Base-by-base conservation (phyloP, 2,329 filamentous ascomycete genomes). In the Fusarium cicatricum region DNA sequence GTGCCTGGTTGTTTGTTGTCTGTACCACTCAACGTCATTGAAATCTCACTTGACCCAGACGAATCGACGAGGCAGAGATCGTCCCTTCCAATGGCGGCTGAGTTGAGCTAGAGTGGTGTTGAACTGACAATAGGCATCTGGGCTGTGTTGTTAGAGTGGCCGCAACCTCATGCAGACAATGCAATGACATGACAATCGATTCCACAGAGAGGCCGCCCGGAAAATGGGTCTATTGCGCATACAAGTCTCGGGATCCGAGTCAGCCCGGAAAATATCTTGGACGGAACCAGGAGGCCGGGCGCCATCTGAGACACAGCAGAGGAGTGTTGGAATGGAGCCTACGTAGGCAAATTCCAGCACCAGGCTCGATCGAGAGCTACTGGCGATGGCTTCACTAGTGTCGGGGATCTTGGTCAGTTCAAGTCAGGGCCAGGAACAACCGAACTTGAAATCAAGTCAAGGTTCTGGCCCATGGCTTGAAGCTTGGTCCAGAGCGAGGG, bases 371-470 rank as follows among this genome's bases (percentile, higher is more conserved):
- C 26, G 29, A 15, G 15, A 29, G 37, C 38, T 51, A 41, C 48
- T 23, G 52, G 21, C 31, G 28, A 60, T 63, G 36, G 55, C 62
- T 60, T 63, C 50, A 29, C 45, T 60, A 60, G 55, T 31, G 15
- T 14, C 26, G 32, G 34, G 37, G 37, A 15, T 26, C 23, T 26
- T 8, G 23, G 23, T 26, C 23, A 26, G 23, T 34, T 43, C n/a
- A 37, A 11, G 16, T 36, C 32, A 36, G 50, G 32, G 33, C 31
- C 21, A 9, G n/a, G 29, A 37, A 36, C 15, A 28, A 49, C n/a
- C 46, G 37, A 43, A 36, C 17, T 17, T 36, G 33, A 36, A 17
- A 15, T 17, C 33, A 36, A 5, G 15, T 14, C 15, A 17, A 17
- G n/a, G 40, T 15, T 9, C 19, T 33, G 29, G 55, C 50, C 47